Percentiles rank a stretch among this genome's conserved stretches.
Conservation (phyloP, 2,329 filamentous ascomycete species). For the Penicillium capsulatum region DNA sequence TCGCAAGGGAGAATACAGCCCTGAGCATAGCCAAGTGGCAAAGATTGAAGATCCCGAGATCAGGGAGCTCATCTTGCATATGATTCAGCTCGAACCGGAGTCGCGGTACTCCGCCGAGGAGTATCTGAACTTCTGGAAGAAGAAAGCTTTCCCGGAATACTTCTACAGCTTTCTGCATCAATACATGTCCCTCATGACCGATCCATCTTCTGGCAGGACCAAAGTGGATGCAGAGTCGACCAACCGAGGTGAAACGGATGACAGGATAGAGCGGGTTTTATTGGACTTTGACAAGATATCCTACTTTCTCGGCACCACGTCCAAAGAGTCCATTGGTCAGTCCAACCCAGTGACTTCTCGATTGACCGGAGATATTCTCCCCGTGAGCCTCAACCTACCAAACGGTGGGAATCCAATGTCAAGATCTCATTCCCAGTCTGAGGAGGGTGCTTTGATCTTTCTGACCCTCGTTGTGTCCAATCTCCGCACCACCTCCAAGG, state of each 20-base stretch:
- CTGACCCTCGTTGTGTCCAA: constrained; percentile 84
- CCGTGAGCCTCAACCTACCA: constrained; percentile 79
- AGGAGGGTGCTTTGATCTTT: constrained; percentile 91
- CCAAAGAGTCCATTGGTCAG: constrained; percentile 42
- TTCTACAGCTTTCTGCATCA: constrained; percentile 98
- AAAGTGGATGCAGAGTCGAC: constrained; percentile 63
- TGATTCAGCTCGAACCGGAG: constrained; percentile 93
- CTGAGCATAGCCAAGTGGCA: constrained; percentile 70
- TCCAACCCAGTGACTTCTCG: constrained; percentile 32
- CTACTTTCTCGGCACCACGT: constrained; percentile 77
- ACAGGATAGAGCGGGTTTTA: constrained; percentile 88
- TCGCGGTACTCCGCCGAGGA: constrained; percentile 90
- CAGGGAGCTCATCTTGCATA: constrained; percentile 83
- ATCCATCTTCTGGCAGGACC: constrained; percentile 74
- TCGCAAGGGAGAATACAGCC: constrained; percentile 86
- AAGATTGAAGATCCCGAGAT: constrained; percentile 86
- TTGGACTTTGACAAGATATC: constrained; percentile 97
- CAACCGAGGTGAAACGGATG: constrained; percentile 82
- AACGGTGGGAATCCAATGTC: constrained; percentile 71
- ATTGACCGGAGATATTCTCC: constrained; percentile 48
- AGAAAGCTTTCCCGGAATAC: constrained; percentile 89
- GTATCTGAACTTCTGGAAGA: constrained; percentile 86
- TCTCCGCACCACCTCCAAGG: constrained; percentile 79
- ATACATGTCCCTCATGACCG: constrained; percentile 94
- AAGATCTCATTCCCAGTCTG: constrained; percentile 58